phyloP scores from a whole-genome alignment of 1,139 yeast genomes.

The Hyphopichia khmerensis region DNA sequence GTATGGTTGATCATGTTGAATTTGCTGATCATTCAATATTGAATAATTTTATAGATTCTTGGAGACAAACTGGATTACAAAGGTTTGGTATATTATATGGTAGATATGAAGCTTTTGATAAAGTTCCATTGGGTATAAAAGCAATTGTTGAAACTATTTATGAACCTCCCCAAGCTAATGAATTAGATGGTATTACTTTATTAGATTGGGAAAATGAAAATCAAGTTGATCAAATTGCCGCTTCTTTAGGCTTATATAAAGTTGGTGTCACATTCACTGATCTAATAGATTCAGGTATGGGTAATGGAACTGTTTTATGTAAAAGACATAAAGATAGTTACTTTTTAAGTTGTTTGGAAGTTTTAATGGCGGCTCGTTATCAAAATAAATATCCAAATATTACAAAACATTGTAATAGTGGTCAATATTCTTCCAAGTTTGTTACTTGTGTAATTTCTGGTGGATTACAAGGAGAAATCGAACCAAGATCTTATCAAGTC shows the following conservation, averaged over 20 bases:
- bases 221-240: constrained; percentile 56
- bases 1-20: constrained; percentile 98
- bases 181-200: constrained; percentile 79
- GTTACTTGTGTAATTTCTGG: constrained; percentile 94
- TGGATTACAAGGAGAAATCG: constrained; percentile 82
- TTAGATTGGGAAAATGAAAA: constrained; percentile 60
- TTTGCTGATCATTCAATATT: constrained; percentile 72
- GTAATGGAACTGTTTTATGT: constrained; percentile 86
- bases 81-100: constrained; percentile 87
- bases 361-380: constrained; percentile 78
- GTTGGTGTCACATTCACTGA: constrained; percentile 91
- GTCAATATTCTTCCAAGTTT: constrained; percentile 79
- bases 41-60: constrained; percentile 80
- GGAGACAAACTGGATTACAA: constrained; percentile 90
- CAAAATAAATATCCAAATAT: constrained; percentile 68
- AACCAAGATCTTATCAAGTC: constrained; percentile 87
- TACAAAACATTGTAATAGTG: constrained; percentile 65
- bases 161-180: constrained; percentile 90
- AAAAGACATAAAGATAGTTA: constrained; percentile 92
- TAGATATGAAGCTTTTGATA: constrained; percentile 68
- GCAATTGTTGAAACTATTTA: constrained; percentile 92
- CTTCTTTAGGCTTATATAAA: constrained; percentile 59
- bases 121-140: constrained; percentile 88
- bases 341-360: constrained; percentile 83
- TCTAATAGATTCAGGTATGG: constrained; percentile 80